phyloP scores from a whole-genome alignment of 768 basidiomycete genomes.

The Russula emetica region DNA sequence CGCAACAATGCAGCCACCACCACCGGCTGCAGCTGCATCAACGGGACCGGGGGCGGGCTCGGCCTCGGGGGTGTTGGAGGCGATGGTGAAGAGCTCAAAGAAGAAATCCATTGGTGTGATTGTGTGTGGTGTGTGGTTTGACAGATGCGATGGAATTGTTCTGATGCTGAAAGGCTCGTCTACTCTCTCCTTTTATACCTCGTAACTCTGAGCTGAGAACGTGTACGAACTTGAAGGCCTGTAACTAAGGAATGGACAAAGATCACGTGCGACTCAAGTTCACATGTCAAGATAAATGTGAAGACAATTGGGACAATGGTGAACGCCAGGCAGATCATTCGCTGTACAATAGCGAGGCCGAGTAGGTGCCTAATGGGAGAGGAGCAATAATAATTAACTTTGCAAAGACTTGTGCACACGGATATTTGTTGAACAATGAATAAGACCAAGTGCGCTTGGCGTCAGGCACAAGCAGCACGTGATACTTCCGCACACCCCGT shows the following conservation, averaged over 20 bases:
- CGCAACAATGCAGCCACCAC: background rate
- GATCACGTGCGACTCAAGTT: no score
- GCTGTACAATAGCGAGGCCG: no score
- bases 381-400: no score
- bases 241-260: no score
- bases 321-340: no score
- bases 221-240: background rate
- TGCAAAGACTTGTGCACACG: no score
- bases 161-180: background rate
- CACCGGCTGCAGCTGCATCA: background rate
- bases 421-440: no score
- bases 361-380: background rate
- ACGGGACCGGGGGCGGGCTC: constrained; percentile 1
- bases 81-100: background rate
- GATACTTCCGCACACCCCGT: background rate
- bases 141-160: background rate
- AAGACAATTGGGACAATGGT: background rate
- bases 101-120: constrained; percentile 9
- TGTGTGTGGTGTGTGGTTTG: background rate
- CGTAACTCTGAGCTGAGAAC: background rate
- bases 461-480: background rate
- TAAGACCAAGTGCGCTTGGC: background rate
- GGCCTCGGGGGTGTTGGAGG: background rate
- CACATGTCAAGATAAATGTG: background rate
- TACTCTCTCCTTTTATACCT: background rate